These are phyloP conservation scores for Inonotus obliquus DNA, from an alignment of 1,284 basidiomycete species.

Conservation along the genomic window DNA sequence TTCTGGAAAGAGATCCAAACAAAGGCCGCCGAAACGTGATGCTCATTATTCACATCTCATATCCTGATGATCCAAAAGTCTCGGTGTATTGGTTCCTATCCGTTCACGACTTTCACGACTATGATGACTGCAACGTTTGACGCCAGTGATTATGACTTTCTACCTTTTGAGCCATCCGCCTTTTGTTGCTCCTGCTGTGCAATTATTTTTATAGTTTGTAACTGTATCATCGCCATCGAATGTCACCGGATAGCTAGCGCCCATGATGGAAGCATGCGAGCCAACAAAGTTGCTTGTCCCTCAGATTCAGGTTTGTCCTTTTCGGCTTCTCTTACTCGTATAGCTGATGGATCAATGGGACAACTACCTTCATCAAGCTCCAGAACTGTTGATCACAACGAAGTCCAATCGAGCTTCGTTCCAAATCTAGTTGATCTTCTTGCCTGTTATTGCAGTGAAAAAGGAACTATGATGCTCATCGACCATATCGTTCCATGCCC, in stretches of 20 bases:
- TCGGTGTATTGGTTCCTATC: not conserved
- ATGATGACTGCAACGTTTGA: not conserved
- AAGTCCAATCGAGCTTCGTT: too few species aligned
- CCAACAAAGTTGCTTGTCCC: not conserved
- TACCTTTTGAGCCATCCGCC: not conserved
- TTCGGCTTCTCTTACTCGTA: too few species aligned
- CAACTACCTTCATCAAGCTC: too few species aligned
- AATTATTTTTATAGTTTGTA: not conserved
- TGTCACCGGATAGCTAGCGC: too few species aligned
- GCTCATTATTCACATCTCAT: not conserved
- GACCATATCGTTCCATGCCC: not conserved
- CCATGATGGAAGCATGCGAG: too few species aligned
- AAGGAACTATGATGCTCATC: not conserved
- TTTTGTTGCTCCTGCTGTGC: not conserved
- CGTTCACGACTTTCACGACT: not conserved
- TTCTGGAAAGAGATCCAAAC: constrained; percentile 36
- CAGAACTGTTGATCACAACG: too few species aligned
- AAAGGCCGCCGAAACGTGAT: constrained; percentile 22
- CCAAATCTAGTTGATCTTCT: too few species aligned
- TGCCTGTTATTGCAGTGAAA: too few species aligned
- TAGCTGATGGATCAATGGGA: too few species aligned
- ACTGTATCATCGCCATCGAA: not conserved
- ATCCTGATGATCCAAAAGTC: not conserved
- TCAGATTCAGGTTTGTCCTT: not conserved
- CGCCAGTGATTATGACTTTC: not conserved